Base-by-base conservation (phyloP, 495 filamentous ascomycete species). In the Penicillium daleae region DNA sequence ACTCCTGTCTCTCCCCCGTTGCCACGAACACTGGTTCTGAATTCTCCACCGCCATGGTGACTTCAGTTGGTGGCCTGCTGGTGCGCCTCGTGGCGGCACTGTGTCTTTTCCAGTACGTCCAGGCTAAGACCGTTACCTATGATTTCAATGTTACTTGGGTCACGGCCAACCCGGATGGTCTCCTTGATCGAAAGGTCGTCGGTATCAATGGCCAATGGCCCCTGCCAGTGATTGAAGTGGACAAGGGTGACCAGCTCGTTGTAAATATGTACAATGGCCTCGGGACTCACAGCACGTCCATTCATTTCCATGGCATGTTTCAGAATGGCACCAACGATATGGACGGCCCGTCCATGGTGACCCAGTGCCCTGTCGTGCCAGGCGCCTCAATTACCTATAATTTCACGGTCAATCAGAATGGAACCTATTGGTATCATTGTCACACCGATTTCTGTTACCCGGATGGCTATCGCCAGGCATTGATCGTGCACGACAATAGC, bases 121-220 rank as follows among this genome's bases (percentile, higher is more conserved):
- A 66, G 51, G 85, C 87, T 50, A 88, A 85, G 37, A 90, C 86
- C 3, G 85, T 92, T 57, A 87, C 82, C 26, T 90, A 92, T 70
- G 82, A 96, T 72, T 96, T 90, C 77, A 89, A 90, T 68, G 83
- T 94, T 61, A 82, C 83, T 31, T 96, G 93, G 92, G 87, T 92
- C 6, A 87, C 78, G 29, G 86, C 89, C 9, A 94, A 92, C 69
- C 92, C 92, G 4, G 92, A 96, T 76, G 90, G 88, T 17, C 70
- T 83, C 40, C 75, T 79, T 22, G 80, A 85, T 1, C 83, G 92
- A 13, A 84, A 85, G 40, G 85, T 85, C 6, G 92, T 96, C 68
- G 89, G 90, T 46, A 91, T 95, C 80, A 96, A 96, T 69, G 86
- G 84, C 1, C 77, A 91, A 80, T 95, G 90, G 90, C 91, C 91